Conservation (phyloP, 2,329 filamentous ascomycete species). For the Neopestalotiopsis sp. region DNA sequence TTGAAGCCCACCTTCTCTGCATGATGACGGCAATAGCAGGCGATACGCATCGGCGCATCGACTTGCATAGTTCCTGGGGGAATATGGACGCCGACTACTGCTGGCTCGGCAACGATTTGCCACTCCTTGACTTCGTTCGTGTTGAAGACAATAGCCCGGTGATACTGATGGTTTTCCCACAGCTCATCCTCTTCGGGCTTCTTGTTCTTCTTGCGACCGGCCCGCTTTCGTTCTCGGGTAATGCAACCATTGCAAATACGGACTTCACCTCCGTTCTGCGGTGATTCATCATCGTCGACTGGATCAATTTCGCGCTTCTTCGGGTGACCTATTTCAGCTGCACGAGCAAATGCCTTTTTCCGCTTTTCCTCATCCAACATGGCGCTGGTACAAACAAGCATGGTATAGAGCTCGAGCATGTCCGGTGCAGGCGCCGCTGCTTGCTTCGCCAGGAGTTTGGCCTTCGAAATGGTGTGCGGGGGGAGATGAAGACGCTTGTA, state of each 20-base stretch:
- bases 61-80: constrained; percentile 72
- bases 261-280: constrained; percentile 90
- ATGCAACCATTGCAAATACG: constrained; percentile 93
- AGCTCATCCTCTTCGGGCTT: constrained; percentile 90
- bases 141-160: constrained; percentile 89
- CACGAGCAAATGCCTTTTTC: constrained; percentile 69
- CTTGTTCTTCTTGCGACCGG: constrained; percentile 90
- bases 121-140: constrained; percentile 87
- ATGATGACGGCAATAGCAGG: constrained; percentile 96
- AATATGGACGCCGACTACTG: constrained; percentile 47
- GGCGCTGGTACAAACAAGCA: constrained; percentile 89
- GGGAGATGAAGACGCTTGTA: constrained; percentile 86
- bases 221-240: constrained; percentile 86
- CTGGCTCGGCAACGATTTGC: constrained; percentile 62
- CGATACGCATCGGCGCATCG: constrained; percentile 91
- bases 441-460: constrained; percentile 84
- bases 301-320: constrained; percentile 45
- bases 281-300: constrained; percentile 71
- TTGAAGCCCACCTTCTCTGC: constrained; percentile 90
- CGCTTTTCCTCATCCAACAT: constrained; percentile 76
- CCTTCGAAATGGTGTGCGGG: constrained; percentile 90
- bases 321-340: constrained; percentile 49
- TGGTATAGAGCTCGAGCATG: constrained; percentile 79
- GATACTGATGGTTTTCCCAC: constrained; percentile 81
- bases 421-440: constrained; percentile 70